Percentiles rank a stretch among this genome's conserved stretches.
Evolutionary conservation across 2,329 filamentous ascomycete genomes (phyloP).

Genomic region (Spiromastix sp.): DNA sequence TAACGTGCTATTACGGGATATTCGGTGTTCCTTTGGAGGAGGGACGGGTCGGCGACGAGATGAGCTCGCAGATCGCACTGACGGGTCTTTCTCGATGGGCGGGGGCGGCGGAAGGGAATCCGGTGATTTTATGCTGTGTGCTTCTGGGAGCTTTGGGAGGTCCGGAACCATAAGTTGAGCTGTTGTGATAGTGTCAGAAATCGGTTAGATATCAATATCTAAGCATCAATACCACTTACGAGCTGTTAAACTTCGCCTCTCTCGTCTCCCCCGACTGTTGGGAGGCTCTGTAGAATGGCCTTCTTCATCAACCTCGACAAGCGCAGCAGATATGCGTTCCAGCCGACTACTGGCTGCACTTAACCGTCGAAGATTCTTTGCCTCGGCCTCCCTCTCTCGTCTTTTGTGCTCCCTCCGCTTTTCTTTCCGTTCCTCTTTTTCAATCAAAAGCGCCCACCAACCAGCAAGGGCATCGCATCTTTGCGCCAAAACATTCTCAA

Average conservation of each 20-base stretch:
- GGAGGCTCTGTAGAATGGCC: slow-evolving; percentile 48
- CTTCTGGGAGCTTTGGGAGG: slow-evolving; percentile 65
- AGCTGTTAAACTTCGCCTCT: slow-evolving; percentile 58
- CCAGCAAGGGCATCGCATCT: slow-evolving; percentile 83
- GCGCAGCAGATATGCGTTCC: slow-evolving; percentile 65
- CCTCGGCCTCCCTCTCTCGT: slow-evolving; percentile 72
- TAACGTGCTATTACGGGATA: slow-evolving; percentile 72
- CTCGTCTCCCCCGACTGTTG: slow-evolving; percentile 63
- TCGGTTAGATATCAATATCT: neutral
- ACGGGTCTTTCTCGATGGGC: slow-evolving; percentile 64
- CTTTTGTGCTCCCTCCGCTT: slow-evolving; percentile 69
- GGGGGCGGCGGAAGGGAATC: slow-evolving; percentile 40
- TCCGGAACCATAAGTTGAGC: slow-evolving; percentile 58
- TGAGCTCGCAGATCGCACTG: slow-evolving; percentile 63
- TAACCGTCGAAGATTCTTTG: slow-evolving; percentile 66
- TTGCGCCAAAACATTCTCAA: slow-evolving; percentile 85
- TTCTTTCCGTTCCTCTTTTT: slow-evolving; percentile 89
- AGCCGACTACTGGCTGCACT: slow-evolving; percentile 84
- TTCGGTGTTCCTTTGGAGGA: slow-evolving; percentile 76
- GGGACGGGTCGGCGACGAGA: slow-evolving; percentile 67
- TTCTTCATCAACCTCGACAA: slow-evolving; percentile 73
- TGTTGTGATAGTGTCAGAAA: slow-evolving; percentile 5
- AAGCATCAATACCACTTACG: slow-evolving; percentile 16
- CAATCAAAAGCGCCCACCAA: slow-evolving; percentile 91
- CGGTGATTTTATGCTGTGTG: slow-evolving; percentile 29